Base-by-base conservation (phyloP, 108 stramenopile species). In the Epipyxis sp. region DNA sequence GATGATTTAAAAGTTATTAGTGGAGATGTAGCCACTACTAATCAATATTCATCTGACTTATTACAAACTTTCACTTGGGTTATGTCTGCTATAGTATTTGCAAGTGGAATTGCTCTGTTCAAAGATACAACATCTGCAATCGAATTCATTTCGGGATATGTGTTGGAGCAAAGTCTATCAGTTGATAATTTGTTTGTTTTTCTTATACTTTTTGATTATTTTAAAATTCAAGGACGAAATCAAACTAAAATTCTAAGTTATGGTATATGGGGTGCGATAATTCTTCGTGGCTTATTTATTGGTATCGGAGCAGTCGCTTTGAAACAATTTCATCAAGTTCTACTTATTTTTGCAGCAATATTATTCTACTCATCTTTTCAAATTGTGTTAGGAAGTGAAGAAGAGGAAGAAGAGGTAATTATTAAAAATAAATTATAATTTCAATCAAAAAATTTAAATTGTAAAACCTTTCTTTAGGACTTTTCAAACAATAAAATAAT, bases 251-350 rank as follows among this genome's bases (percentile, higher is more conserved):
- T 88, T 6, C 69, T 88, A 40, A 57, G 6, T 40, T 88, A 86
- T 85, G 88, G 88, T 43, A 88, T 88, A 45, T 20, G 39, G 16
- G 87, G 88, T n/a, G 93, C 95, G 34, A 80, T 95, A 69, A 85
- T 92, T 0, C 92, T 97, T 92, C 87, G 96, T 43, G 93, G 91
- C 0, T 82, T 93, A 45, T 94, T 97, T 92, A 97, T 97, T 82
- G 90, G 90, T 40, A 76, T 92, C 0, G 96, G 96, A 30, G 90
- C 92, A 0, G 92, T 89, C 40, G 93, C 93, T 0, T 76, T 97
- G 44, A 78, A 94, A 67, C 80, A 91, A 3, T 93, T 94, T 81
- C 93, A 91, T 65, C 89, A 77, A 25, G 90, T 93, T 40, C 74
- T 84, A 20, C 57, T 85, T 40, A 77, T 42, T 29, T 85, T 85